phyloP scores from a whole-genome alignment of 805 yeast genomes.

The Spathaspora boniae region DNA sequence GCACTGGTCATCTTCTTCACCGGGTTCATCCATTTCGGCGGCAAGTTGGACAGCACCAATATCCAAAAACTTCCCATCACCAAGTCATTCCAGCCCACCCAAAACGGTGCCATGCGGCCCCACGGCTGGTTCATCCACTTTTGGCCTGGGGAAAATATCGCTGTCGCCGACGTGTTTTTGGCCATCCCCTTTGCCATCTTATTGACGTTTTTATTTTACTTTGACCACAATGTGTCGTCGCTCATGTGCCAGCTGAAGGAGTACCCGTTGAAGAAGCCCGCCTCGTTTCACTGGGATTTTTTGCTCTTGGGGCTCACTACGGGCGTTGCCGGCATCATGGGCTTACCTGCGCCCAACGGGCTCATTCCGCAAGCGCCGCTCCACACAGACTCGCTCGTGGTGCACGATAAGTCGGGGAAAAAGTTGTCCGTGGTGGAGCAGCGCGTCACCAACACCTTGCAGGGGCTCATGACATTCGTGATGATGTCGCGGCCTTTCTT shows the following conservation, averaged over 20 bases:
- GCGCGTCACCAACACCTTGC: slow-evolving; percentile 76
- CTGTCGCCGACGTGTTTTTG: slow-evolving; percentile 74
- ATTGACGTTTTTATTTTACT: slow-evolving; percentile 80
- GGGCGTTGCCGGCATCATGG: slow-evolving; percentile 80
- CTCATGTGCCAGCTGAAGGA: slow-evolving; percentile 85
- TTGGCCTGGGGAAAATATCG: slow-evolving; percentile 55
- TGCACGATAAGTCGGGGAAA: slow-evolving; percentile 40
- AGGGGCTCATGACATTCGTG: slow-evolving; percentile 79
- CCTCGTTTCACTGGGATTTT: slow-evolving; percentile 92
- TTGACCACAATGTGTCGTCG: slow-evolving; percentile 94
- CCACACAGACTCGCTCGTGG: slow-evolving; percentile 76
- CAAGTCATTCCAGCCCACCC: slow-evolving; percentile 72
- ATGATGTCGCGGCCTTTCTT: slow-evolving; percentile 89
- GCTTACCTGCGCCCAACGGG: slow-evolving; percentile 96
- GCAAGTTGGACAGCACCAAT: slow-evolving; percentile 53
- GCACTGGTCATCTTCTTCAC: slow-evolving; percentile 82
- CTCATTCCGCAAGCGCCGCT: slow-evolving; percentile 96
- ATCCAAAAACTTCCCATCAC: slow-evolving; percentile 68
- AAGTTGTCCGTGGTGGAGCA: slow-evolving; percentile 78
- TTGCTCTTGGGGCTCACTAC: slow-evolving; percentile 81
- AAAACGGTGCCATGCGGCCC: slow-evolving; percentile 29
- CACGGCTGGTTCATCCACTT: slow-evolving; percentile 78
- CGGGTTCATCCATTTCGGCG: slow-evolving; percentile 91
- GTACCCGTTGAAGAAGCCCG: slow-evolving; percentile 79
- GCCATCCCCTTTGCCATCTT: slow-evolving; percentile 92